These are phyloP conservation scores for Tolypocladium cylindrosporum DNA, from an alignment of 2,329 filamentous ascomycete genomes.

Conservation along the genomic window DNA sequence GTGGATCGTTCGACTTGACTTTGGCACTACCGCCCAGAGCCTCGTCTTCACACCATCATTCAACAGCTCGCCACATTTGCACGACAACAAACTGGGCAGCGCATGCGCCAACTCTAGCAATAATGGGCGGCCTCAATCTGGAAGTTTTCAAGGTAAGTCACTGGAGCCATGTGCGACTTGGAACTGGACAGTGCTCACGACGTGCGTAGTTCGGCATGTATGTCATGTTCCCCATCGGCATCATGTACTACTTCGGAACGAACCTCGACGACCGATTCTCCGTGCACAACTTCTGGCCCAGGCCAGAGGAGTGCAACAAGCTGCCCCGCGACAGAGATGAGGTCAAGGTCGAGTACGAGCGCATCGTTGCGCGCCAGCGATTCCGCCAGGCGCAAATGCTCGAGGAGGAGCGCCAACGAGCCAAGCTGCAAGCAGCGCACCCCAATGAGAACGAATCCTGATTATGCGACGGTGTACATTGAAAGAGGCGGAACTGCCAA, in stretches of 20 bases:
- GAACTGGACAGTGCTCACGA: not conserved
- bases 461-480: not conserved
- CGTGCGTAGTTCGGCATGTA: conserved; percentile 82
- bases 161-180: not conserved
- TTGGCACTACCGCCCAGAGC: conserved; percentile 1
- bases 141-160: conserved; percentile 80
- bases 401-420: conserved; percentile 22
- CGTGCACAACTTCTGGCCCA: conserved; percentile 91
- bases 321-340: conserved; percentile 71
- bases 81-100: not conserved
- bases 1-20: not conserved
- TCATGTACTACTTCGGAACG: conserved; percentile 99
- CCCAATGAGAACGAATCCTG: conserved; percentile 13
- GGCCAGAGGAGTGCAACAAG: conserved; percentile 63
- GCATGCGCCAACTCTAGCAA: conserved; percentile 5
- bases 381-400: conserved; percentile 55
- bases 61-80: not conserved
- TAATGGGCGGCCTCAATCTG: conserved; percentile 76
- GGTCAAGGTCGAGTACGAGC: conserved; percentile 70
- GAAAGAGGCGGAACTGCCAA: not conserved
- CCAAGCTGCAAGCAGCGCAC: conserved; percentile 12
- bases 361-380: conserved; percentile 57
- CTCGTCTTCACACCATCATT: not conserved
- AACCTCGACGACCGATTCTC: conserved; percentile 90
- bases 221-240: conserved; percentile 95